These are phyloP conservation scores for Penicillium sp. DNA, from an alignment of 2,329 filamentous ascomycete genomes.

Conservation along the genomic window DNA sequence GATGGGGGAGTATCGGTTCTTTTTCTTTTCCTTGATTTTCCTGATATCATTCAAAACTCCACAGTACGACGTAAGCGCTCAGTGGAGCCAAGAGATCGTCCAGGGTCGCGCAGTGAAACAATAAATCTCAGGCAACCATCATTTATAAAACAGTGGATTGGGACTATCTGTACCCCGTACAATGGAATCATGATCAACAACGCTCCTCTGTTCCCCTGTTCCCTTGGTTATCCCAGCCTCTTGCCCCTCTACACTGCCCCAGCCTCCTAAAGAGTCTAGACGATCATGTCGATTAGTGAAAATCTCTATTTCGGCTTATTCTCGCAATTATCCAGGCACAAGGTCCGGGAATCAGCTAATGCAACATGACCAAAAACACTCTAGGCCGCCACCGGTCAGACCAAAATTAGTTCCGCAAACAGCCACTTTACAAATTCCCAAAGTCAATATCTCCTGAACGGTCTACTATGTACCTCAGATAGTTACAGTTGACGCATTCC, in stretches of 20 bases:
- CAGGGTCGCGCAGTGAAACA: slow-evolving; percentile 1
- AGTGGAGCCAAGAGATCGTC: slow-evolving; percentile 9
- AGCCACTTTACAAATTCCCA: background rate
- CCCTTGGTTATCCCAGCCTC: background rate
- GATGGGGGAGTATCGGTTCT: background rate
- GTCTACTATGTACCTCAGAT: background rate
- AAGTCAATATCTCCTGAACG: no score
- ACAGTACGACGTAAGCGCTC: slow-evolving; percentile 13
- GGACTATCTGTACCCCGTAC: no score
- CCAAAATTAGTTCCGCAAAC: background rate
- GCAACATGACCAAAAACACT: background rate
- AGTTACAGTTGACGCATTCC: background rate
- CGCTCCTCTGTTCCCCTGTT: background rate
- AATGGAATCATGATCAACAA: background rate
- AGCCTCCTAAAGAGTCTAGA: background rate
- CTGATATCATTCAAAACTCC: slow-evolving; percentile 13
- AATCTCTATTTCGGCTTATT: background rate
- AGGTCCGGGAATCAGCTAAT: background rate
- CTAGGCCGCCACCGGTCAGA: background rate
- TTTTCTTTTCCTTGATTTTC: background rate
- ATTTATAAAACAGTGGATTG: background rate
- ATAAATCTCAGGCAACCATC: slow-evolving; percentile 2
- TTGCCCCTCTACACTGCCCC: background rate
- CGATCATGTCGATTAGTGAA: background rate
- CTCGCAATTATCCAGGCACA: background rate